Conservation (phyloP, 305 asterid species). For the Fraxinus platypoda region DNA sequence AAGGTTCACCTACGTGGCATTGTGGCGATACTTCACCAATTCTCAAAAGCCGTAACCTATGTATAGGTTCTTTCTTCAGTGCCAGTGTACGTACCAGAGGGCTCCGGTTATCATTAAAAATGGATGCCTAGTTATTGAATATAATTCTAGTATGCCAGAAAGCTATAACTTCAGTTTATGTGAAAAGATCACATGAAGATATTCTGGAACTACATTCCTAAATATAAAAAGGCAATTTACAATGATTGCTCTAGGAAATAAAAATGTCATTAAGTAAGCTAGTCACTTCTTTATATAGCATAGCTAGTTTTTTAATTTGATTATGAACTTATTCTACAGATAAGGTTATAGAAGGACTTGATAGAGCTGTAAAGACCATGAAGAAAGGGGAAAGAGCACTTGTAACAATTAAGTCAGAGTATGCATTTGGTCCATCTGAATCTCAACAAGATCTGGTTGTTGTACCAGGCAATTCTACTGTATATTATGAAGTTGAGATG, state of each 20-base stretch:
- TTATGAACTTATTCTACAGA: conserved; percentile 38
- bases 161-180: neutral
- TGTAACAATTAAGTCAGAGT: conserved; percentile 69
- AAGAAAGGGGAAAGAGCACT: conserved; percentile 79
- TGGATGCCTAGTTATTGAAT: neutral
- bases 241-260: neutral
- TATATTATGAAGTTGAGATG: conserved; percentile 71
- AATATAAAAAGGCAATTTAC: neutral
- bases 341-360: conserved; percentile 86
- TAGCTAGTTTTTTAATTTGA: neutral
- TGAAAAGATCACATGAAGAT: neutral
- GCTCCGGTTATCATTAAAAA: neutral
- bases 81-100: neutral
- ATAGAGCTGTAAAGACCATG: conserved; percentile 68
- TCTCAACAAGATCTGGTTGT: conserved; percentile 68
- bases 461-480: conserved; percentile 76
- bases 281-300: neutral
- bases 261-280: neutral
- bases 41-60: neutral
- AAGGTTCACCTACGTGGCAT: neutral
- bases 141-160: neutral
- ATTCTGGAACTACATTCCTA: neutral
- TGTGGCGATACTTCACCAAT: neutral
- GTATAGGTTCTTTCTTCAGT: neutral
- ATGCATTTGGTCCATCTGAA: conserved; percentile 72